Evolutionary conservation across 208 protist genomes (phyloP).

Genomic region (Vickermania ingenoplastis): DNA sequence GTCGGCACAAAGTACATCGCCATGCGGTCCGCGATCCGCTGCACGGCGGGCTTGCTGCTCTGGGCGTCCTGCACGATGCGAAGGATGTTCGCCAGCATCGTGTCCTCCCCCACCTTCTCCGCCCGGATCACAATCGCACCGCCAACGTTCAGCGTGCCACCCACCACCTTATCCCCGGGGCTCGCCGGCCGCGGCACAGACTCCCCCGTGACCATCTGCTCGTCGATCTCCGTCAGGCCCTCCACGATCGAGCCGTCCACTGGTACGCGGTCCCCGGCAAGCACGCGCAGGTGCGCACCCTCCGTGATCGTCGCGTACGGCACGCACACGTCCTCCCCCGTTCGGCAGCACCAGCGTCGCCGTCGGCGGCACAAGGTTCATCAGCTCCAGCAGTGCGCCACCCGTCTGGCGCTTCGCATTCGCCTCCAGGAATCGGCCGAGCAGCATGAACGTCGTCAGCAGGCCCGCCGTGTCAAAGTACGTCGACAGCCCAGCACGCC

Average conservation of each 20-base stretch:
- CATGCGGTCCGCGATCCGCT: too few relatives aligned
- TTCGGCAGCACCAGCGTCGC: slow-evolving; percentile 22
- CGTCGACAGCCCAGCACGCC: slow-evolving; percentile 16
- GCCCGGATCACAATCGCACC: slow-evolving; percentile 50
- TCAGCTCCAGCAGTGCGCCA: slow-evolving; percentile 77
- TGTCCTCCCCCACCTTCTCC: slow-evolving; percentile 75
- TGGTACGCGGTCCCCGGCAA: slow-evolving; percentile 85
- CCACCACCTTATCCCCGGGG: slow-evolving; percentile 43
- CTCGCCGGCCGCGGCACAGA: slow-evolving; percentile 59
- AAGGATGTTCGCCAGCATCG: slow-evolving; percentile 91
- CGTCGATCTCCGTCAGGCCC: slow-evolving; percentile 86
- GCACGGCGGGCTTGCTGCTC: slow-evolving; percentile 88
- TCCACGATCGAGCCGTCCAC: slow-evolving; percentile 85
- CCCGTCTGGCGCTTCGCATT: slow-evolving; percentile 90
- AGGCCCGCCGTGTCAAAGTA: slow-evolving; percentile 95
- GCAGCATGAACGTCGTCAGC: slow-evolving; percentile 93
- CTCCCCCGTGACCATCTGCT: slow-evolving; percentile 94
- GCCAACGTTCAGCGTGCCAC: slow-evolving; percentile 73
- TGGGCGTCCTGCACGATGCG: slow-evolving; percentile 95
- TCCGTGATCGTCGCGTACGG: slow-evolving; percentile 27
- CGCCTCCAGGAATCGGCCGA: slow-evolving; percentile 93
- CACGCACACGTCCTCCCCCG: slow-evolving; percentile 9
- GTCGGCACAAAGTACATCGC: slow-evolving; percentile 91
- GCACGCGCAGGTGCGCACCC: slow-evolving; percentile 71
- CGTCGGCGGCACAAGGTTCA: slow-evolving; percentile 67